Base-by-base conservation (phyloP, 352 stramenopile genomes). In the Pythium guiyangense region DNA sequence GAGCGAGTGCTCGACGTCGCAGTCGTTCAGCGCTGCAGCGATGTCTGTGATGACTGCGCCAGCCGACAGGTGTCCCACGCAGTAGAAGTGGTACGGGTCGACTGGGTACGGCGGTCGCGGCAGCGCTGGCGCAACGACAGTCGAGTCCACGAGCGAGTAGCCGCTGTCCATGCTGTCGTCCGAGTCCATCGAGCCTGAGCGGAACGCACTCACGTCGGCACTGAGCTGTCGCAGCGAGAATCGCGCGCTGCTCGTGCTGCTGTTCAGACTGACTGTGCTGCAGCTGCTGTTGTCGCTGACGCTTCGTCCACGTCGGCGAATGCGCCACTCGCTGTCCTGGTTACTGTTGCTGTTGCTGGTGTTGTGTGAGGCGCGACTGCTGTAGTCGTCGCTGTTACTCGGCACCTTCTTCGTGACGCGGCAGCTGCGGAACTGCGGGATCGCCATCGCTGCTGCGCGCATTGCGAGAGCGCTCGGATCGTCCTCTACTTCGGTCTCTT, bases 81-180 rank as follows among this genome's bases (percentile, higher is more conserved):
- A 90, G 49, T 90, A 89, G 52, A 93, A 93, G 53, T 93, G 84
- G 59, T 93, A 93, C 22, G 77, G 71, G 44, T 93, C 84, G 14
- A 93, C 84, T 0, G 84, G 84, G 60, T 94, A 94, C 52, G 84
- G 84, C 9, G 78, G 49, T 1, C 69, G 67, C 0, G 84, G 84
- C 25, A 94, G 62, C 18, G 54, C 59, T 9, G 84, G 81, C 43
- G 81, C 81, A 15, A 74, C 59, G n/a, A 87, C 42, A 25, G 52
- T 25, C 4, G 66, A 37, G 54, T 50, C 45, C 45, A 70, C 44
- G 40, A 71, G 39, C 34, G 48, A 66, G 53, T 61, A 25, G 31
- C 69, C 46, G 17, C 70, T 70, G 47, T 73, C 68, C 44, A 79
- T 49, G 43, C 66, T 74, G 59, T 79, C 77, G 54, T 84, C 67